Conservation (phyloP, 2,329 filamentous ascomycete genomes). For the Claviceps capensis region DNA sequence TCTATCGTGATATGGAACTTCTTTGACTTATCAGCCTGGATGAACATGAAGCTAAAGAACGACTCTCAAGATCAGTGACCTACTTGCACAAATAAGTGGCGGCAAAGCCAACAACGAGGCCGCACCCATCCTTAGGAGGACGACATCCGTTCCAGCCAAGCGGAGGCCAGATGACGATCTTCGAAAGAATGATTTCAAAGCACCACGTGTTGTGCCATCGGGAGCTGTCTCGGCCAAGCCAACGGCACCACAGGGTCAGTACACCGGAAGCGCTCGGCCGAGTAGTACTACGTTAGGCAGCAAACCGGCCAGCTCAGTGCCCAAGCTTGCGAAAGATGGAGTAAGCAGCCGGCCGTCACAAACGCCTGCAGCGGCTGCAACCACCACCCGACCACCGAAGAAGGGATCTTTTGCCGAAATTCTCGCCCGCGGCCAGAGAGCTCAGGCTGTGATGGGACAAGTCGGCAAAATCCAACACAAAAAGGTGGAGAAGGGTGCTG, state of each 20-base stretch:
- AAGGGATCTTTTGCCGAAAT: constrained; percentile 65
- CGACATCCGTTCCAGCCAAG: constrained; percentile 26
- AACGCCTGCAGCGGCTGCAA: constrained; percentile 17
- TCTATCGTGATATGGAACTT: constrained; percentile 1
- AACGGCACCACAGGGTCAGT: neutral
- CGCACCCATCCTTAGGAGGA: constrained; percentile 16
- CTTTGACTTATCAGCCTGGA: neutral
- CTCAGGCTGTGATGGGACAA: constrained; percentile 44
- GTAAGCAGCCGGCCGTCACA: constrained; percentile 13
- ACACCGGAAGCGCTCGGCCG: constrained; percentile 4
- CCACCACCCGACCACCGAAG: constrained; percentile 39
- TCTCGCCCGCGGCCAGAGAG: constrained; percentile 56
- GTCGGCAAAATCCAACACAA: constrained; percentile 65
- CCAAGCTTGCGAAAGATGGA: constrained; percentile 9
- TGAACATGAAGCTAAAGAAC: neutral
- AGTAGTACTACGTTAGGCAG: constrained; percentile 13
- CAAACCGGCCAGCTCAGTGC: constrained; percentile 12
- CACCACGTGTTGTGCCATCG: constrained; percentile 17
- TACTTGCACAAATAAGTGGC: constrained; percentile 44
- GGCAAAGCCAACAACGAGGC: constrained; percentile 28
- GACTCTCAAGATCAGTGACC: constrained; percentile 19
- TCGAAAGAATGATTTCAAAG: constrained; percentile 26
- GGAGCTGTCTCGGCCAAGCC: neutral
- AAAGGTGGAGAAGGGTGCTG: constrained; percentile 48
- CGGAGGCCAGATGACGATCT: constrained; percentile 44